Evolutionary conservation across 1,139 yeast genomes (phyloP).

Genomic region (Suhomyces coccinellae): DNA sequence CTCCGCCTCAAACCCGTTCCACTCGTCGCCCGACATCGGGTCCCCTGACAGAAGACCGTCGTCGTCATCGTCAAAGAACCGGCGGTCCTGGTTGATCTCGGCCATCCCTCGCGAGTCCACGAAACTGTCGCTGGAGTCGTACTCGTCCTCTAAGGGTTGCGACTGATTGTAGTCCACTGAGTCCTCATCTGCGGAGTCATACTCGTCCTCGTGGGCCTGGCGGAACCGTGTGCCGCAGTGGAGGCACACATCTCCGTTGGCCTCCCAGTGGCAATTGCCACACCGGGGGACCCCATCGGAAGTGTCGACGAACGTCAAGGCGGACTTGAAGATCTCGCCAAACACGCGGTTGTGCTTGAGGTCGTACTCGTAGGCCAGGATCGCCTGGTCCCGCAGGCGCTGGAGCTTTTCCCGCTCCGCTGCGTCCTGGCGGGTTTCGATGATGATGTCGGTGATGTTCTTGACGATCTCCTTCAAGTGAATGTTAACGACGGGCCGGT

Average conservation of each 20-base stretch:
- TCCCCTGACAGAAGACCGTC: constrained; percentile 13
- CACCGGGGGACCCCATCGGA: constrained; percentile 83
- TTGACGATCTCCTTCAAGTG: constrained; percentile 40
- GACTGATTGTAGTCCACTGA: constrained; percentile 18
- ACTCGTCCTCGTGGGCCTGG: constrained; percentile 28
- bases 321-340: constrained; percentile 51
- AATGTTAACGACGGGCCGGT: constrained; percentile 48
- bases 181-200: constrained; percentile 32
- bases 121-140: constrained; percentile 28
- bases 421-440: constrained; percentile 26
- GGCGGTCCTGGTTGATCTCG: constrained; percentile 17
- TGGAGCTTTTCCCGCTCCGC: constrained; percentile 22
- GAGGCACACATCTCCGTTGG: constrained; percentile 54
- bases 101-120: constrained; percentile 22
- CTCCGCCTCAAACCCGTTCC: constrained; percentile 16
- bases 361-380: constrained; percentile 41
- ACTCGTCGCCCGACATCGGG: constrained; percentile 9
- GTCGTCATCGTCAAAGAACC: constrained; percentile 11
- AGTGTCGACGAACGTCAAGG: constrained; percentile 54
- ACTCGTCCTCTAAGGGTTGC: constrained; percentile 10
- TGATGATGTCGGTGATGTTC: constrained; percentile 29
- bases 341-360: constrained; percentile 37
- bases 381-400: constrained; percentile 27
- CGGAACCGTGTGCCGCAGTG: constrained; percentile 53
- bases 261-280: constrained; percentile 82